Evolutionary conservation across 768 basidiomycete species (phyloP).

Genomic region (Tephrocybe rancida): DNA sequence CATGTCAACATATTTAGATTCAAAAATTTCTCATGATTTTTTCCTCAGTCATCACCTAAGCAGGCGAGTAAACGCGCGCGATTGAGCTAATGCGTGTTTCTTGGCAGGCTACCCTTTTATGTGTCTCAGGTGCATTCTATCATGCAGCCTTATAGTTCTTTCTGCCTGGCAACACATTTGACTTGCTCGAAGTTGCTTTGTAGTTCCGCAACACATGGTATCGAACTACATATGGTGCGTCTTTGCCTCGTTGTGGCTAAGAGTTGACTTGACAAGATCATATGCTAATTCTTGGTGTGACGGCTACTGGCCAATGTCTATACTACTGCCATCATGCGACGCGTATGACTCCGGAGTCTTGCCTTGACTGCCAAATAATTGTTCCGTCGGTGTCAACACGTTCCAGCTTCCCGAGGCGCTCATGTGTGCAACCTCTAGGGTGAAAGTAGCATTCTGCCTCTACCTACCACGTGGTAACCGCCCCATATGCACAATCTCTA

Average conservation of each 20-base stretch:
- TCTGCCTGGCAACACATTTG: no score
- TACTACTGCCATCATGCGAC: no score
- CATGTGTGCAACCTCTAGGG: conserved; percentile 7
- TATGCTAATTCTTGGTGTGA: conserved; percentile 12
- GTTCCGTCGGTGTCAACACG: conserved; percentile 3
- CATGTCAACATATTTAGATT: conserved; percentile 18
- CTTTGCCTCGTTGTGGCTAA: no score
- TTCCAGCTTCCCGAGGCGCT: neutral
- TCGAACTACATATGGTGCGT: conserved; percentile 17
- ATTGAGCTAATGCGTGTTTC: neutral
- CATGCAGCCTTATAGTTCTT: no score
- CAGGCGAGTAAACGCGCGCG: neutral
- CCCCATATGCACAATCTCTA: neutral
- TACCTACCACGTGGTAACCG: conserved; percentile 1
- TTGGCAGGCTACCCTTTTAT: neutral
- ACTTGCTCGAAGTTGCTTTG: no score
- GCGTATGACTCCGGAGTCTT: neutral
- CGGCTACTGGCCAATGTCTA: no score
- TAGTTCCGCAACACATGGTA: conserved; percentile 4
- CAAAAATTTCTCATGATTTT: conserved; percentile 6
- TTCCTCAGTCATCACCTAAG: conserved; percentile 4
- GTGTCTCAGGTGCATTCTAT: neutral
- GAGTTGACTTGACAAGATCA: neutral
- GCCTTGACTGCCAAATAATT: neutral
- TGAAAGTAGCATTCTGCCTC: neutral